Evolutionary conservation across 2,329 filamentous ascomycete species (phyloP), one percentile per base, ranked within the genome.

Genomic region (Epichloe aotearoae): DNA sequence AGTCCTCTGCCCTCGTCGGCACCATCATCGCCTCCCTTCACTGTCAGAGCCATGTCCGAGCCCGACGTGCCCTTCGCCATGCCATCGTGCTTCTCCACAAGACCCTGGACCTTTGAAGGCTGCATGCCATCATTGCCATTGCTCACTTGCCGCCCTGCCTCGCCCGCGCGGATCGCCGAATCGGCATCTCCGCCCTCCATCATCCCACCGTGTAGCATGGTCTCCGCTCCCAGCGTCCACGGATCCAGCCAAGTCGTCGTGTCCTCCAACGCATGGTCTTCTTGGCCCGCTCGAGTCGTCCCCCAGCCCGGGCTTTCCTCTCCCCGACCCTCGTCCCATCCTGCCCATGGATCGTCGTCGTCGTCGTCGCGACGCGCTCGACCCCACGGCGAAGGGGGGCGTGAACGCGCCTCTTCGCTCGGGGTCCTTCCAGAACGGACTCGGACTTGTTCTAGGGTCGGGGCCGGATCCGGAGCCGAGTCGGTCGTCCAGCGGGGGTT

Each of bases 401-500:
- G 47, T 1, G 60, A 59, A 12, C 54, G 42, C 1, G 26, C 12
- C 42, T 14, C 40, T 46, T 56, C 55, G 45, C 62, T 56, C 34
- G 58, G 59, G 41, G 52, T 58, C 15, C 38, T 47, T n/a, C 49
- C 58, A 30, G 66, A 61, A 47, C 66, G 63, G 33, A 62, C 64
- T 50, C 50, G 59, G 33, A 62, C 64, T 51, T 51, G 59, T 36
- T 62, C 59, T 40, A n/a, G 64, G 66, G 53, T 63, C 62, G 50
- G 61, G n/a, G n/a, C n/a, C 11, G 58, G 58, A 49, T 19, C 19
- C 19, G 19, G 19, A 0, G 63, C 57, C 52, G 59, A 54, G 47
- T 64, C 61, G 52, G 68, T 69, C 53, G 73, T 71, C 77, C 77
- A 80, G 65, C 23, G 77, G 77, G 58, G 76, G 65, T 73, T 74